Conservation (phyloP, 352 stramenopile species). For the Pythium chondricola region DNA sequence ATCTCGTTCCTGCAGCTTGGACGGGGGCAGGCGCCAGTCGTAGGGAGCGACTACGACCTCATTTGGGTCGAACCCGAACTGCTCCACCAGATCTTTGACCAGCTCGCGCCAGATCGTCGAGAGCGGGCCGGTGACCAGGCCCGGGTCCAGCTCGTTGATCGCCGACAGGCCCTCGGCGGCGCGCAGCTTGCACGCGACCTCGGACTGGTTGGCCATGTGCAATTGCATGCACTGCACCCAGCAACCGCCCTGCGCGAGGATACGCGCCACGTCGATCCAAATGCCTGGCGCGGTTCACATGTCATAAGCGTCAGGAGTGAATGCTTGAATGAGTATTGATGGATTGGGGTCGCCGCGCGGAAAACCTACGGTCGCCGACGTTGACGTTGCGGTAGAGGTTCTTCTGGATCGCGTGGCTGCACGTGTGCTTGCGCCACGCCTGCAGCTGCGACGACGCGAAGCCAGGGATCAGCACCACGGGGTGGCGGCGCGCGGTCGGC, state of each 20-base stretch:
- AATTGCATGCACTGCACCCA: constrained; percentile 77
- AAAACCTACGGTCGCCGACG: constrained; percentile 61
- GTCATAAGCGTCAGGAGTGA: no score
- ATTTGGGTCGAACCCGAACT: constrained; percentile 60
- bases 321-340: no score
- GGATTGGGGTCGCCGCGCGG: background rate
- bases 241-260: constrained; percentile 68
- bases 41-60: constrained; percentile 72
- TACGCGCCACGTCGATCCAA: constrained; percentile 67
- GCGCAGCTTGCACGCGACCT: constrained; percentile 69
- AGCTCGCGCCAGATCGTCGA: constrained; percentile 67
- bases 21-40: constrained; percentile 74
- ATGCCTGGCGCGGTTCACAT: no score
- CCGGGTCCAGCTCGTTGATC: constrained; percentile 69
- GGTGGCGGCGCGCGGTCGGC: constrained; percentile 25
- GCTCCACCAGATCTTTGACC: constrained; percentile 57
- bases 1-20: constrained; percentile 64
- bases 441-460: constrained; percentile 79
- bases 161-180: constrained; percentile 48
- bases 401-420: constrained; percentile 57
- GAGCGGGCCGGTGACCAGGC: constrained; percentile 63
- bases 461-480: constrained; percentile 67
- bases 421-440: constrained; percentile 54
- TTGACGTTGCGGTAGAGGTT: constrained; percentile 75
- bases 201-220: constrained; percentile 54